Evolutionary conservation across 1,284 basidiomycete species (phyloP).

Genomic region (Apiotrichum porosum): DNA sequence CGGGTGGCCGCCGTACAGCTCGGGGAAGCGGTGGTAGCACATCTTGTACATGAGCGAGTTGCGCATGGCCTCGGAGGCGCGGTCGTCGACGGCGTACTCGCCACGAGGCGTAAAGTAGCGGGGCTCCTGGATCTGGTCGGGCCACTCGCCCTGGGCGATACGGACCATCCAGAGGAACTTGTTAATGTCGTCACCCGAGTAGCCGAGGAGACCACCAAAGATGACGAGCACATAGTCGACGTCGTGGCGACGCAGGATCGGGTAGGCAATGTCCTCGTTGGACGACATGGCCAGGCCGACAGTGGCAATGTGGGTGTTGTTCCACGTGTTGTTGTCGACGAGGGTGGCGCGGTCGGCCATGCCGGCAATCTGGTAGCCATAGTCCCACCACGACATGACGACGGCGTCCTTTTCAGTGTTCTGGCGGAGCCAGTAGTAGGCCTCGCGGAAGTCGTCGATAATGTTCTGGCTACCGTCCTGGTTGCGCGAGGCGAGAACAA

Average conservation of each 20-base stretch:
- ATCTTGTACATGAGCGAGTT: conserved; percentile 98
- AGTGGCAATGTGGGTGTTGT: conserved; percentile 91
- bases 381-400: conserved; percentile 99
- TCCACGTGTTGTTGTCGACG: conserved; percentile 99
- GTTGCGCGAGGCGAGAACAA: conserved; percentile 78
- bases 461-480: conserved; percentile 86
- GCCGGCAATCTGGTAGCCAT: conserved; percentile 98
- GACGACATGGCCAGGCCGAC: conserved; percentile 98
- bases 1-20: conserved; percentile 73
- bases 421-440: conserved; percentile 98
- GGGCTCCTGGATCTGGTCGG: conserved; percentile 91
- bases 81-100: conserved; percentile 89
- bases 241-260: conserved; percentile 93
- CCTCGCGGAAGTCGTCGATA: conserved; percentile 99
- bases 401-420: conserved; percentile 90
- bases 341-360: conserved; percentile 83
- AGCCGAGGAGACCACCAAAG: conserved; percentile 93
- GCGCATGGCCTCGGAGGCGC: conserved; percentile 84
- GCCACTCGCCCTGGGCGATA: conserved; percentile 98
- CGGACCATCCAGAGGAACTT: conserved; percentile 99
- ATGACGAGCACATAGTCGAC: conserved; percentile 98
- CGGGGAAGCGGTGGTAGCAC: conserved; percentile 87
- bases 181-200: conserved; percentile 99
- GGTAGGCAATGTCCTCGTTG: conserved; percentile 90
- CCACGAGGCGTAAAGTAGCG: conserved; percentile 92